A percentile compares a stretch with the other conserved stretches of the same genome.
Conservation (phyloP, 352 stramenopile genomes). For the Phytophthora podocarpi region DNA sequence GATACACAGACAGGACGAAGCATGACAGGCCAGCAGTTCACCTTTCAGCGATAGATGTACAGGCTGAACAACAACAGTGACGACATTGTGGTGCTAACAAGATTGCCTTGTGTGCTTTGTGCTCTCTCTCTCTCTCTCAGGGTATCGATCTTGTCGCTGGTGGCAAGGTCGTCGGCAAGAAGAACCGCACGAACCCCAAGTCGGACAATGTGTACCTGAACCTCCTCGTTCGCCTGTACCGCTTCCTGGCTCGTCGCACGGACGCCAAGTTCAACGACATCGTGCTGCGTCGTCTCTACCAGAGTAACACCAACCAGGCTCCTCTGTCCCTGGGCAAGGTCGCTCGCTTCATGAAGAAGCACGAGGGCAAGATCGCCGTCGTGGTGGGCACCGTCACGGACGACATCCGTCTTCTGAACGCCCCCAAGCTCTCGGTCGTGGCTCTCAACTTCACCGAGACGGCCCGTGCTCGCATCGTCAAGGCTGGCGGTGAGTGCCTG, state of each 20-base stretch:
- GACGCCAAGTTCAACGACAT: conserved; percentile 99
- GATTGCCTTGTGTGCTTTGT: conserved; percentile 2
- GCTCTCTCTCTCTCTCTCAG: conserved; percentile 45
- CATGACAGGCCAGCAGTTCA: background rate
- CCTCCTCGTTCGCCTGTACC: conserved; percentile 96
- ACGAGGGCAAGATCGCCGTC: conserved; percentile 98
- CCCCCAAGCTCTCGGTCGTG: conserved; percentile 96
- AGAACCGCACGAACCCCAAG: conserved; percentile 97
- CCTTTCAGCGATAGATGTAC: background rate
- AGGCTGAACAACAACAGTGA: background rate
- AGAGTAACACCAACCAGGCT: conserved; percentile 99
- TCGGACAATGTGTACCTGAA: conserved; percentile 99
- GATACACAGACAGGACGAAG: background rate
- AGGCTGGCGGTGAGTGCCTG: conserved; percentile 98
- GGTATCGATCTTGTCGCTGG: conserved; percentile 99
- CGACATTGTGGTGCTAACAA: conserved; percentile 25
- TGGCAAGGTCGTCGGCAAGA: conserved; percentile 98
- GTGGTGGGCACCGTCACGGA: conserved; percentile 99
- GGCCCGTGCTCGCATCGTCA: conserved; percentile 97
- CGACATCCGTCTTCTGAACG: conserved; percentile 97
- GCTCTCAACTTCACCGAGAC: conserved; percentile 98
- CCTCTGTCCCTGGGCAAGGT: conserved; percentile 97
- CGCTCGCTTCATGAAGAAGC: conserved; percentile 98
- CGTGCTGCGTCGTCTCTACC: conserved; percentile 99
- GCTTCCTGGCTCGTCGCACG: conserved; percentile 98